Base-by-base conservation (phyloP, 2,329 filamentous ascomycete genomes). In the Xylaria sp. region DNA sequence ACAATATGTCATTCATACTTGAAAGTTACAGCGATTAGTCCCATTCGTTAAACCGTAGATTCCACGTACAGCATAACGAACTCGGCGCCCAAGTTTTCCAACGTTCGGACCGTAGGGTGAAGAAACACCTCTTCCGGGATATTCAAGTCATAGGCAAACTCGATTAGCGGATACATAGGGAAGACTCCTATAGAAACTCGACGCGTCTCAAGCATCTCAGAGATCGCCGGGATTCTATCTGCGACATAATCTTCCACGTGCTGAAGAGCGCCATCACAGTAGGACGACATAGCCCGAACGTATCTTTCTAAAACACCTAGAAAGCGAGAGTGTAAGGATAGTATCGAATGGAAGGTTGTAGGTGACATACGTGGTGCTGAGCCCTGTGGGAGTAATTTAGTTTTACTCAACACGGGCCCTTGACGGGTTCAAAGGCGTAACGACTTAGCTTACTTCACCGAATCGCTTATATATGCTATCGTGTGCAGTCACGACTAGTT, bases 1-100 rank as follows among this genome's bases (percentile, higher is more conserved):
- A 52, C 19, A 52, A 38, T n/a, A 52, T 52, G 31, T 52, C 48
- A 15, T 38, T 52, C 48, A 52, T 52, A n/a, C 48, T 52, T n/a
- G n/a, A n/a, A n/a, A n/a, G n/a, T n/a, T n/a, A n/a, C n/a, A n/a
- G n/a, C n/a, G n/a, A n/a, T n/a, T n/a, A n/a, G n/a, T n/a, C n/a
- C n/a, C n/a, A n/a, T n/a, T n/a, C n/a, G n/a, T n/a, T n/a, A n/a
- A n/a, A n/a, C n/a, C n/a, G n/a, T n/a, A 40, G n/a, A 13, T 37
- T 19, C 33, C 27, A 6, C 31, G 25, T 17, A 35, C 48, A 52
- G 21, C 48, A 37, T 35, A 5, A 52, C 48, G 19, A 52, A 52
- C 33, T 52, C 48, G 13, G 48, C 48, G 15, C 33, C 48, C 31
- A 52, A 21, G 31, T 52, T 15, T 31, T 37, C 35, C 31, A 52